A percentile compares a stretch with the other conserved stretches of the same genome.
Evolutionary conservation across 192 early-diverging fungal species (phyloP).

Genomic region (Backusella morwellensis): DNA sequence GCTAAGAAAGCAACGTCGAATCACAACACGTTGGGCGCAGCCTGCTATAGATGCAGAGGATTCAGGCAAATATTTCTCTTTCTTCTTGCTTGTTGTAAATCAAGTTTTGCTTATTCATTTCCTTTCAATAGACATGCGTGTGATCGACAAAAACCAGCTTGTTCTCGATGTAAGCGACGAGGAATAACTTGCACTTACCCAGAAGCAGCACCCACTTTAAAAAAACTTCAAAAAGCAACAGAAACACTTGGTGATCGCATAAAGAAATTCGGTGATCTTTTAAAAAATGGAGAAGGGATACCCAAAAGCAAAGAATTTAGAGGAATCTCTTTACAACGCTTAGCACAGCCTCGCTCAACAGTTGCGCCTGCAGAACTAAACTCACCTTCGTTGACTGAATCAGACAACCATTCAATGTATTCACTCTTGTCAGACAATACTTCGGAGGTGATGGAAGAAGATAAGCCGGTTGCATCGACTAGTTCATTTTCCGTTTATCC

Average conservation of each 20-base stretch:
- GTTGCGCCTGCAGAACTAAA: not conserved
- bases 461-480: conserved; percentile 11
- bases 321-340: conserved; percentile 11
- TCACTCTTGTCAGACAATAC: not conserved
- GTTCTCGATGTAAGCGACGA: conserved; percentile 36
- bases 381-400: not conserved
- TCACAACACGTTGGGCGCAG: conserved; percentile 28
- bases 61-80: conserved; percentile 31
- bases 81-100: not conserved
- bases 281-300: conserved; percentile 27
- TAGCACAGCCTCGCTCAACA: conserved; percentile 14
- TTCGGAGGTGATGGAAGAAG: not conserved
- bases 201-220: conserved; percentile 41
- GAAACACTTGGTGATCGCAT: conserved; percentile 40
- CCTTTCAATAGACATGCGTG: conserved; percentile 33
- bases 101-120: not conserved
- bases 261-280: conserved; percentile 37
- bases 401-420: not conserved
- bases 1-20: conserved; percentile 4
- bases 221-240: conserved; percentile 42
- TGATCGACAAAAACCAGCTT: conserved; percentile 34
- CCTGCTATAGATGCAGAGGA: conserved; percentile 41
- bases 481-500: conserved; percentile 37
- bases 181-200: conserved; percentile 37
- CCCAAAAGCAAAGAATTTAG: conserved; percentile 11